phyloP scores from a whole-genome alignment of 257 asterid genomes.

The Rubia yunnanensis region DNA sequence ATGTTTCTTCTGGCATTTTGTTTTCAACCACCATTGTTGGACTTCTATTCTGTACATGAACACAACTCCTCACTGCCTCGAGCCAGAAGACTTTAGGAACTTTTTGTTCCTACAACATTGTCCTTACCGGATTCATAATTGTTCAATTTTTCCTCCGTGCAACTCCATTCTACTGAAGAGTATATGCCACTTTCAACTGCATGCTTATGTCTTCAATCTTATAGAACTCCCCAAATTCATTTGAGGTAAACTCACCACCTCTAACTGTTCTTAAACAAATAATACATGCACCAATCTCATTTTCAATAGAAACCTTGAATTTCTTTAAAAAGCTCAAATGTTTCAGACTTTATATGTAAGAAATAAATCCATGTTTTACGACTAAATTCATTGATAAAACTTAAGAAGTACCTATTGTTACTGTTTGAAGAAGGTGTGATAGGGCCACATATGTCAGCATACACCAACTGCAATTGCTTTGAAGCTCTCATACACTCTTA shows the following conservation, averaged over 20 bases:
- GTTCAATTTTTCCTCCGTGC: constrained; percentile 6
- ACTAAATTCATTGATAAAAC: not conserved
- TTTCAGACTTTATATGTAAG: constrained; percentile 3
- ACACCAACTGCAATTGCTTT: not conserved
- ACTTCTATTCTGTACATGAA: constrained; percentile 10
- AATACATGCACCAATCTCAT: constrained; percentile 1
- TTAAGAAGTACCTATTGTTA: not conserved
- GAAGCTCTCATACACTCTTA: not conserved
- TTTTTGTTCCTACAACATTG: not conserved
- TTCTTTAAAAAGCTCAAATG: too few species aligned
- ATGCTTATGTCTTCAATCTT: not conserved
- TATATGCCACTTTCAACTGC: not conserved
- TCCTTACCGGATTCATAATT: not conserved
- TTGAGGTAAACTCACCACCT: constrained; percentile 8
- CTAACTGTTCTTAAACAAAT: constrained; percentile 6
- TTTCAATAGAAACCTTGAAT: constrained; percentile 12
- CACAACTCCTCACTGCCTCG: constrained; percentile 1
- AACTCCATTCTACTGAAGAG: constrained; percentile 7
- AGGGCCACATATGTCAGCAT: not conserved
- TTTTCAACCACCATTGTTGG: constrained; percentile 5
- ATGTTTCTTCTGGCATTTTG: not conserved
- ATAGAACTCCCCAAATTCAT: constrained; percentile 6
- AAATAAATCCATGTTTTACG: constrained; percentile 8
- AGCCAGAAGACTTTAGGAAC: constrained; percentile 2
- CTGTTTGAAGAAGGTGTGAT: not conserved